phyloP scores from a whole-genome alignment of 140 eudicot species.

The Flaveria floridana region DNA sequence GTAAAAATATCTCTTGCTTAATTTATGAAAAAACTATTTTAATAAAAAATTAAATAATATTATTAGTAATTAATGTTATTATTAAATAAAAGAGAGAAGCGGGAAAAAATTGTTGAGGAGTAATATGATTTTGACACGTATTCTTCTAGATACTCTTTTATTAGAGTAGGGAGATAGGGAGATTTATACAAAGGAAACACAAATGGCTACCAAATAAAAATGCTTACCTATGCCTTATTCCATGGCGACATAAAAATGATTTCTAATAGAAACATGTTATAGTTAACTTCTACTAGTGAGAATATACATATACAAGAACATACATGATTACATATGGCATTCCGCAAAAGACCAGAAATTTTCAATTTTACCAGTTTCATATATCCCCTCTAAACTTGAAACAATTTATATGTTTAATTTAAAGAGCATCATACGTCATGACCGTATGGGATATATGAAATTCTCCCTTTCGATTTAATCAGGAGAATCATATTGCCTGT shows the following conservation, averaged over 20 bases:
- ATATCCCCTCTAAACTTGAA: not conserved
- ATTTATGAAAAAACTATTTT: too few species aligned
- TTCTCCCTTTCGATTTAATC: constrained; percentile 9
- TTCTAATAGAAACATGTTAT: constrained; percentile 11
- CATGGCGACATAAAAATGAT: constrained; percentile 8
- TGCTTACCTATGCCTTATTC: constrained; percentile 14
- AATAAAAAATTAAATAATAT: too few species aligned
- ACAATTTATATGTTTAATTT: not conserved
- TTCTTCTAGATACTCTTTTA: too few species aligned
- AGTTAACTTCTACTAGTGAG: constrained; percentile 1
- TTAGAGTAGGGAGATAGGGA: too few species aligned
- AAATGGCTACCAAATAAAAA: too few species aligned
- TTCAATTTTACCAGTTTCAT: not conserved
- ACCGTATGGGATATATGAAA: not conserved
- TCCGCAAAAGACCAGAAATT: not conserved
- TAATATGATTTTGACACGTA: too few species aligned
- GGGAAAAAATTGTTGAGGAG: too few species aligned
- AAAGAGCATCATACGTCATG: not conserved
- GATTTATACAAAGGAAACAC: too few species aligned
- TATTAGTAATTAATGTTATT: too few species aligned
- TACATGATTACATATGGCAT: constrained; percentile 12
- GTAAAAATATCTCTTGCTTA: too few species aligned
- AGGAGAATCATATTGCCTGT: constrained; percentile 28
- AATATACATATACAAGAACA: constrained; percentile 27
- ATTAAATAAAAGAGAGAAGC: too few species aligned